Conservation (phyloP, 1,284 basidiomycete genomes). For the Butyriboletus appendiculatus region DNA sequence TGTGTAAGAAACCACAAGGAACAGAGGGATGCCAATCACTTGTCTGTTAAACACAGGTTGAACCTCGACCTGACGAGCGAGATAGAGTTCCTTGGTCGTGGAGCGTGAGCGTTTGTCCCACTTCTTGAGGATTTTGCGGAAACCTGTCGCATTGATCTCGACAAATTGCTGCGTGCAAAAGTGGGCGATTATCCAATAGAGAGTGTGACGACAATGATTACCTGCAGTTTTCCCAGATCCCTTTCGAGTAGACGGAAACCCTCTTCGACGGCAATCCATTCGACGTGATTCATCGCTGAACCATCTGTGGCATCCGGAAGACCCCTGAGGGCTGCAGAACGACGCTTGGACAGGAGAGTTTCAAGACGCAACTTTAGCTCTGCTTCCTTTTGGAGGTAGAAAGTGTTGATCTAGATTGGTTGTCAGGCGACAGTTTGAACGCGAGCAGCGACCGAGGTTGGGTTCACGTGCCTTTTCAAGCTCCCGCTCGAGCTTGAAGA, state of each 20-base stretch:
- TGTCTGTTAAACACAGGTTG: constrained; percentile 98
- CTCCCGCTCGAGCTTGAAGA: constrained; percentile 98
- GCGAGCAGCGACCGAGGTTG: not conserved
- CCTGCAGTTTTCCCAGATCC: constrained; percentile 96
- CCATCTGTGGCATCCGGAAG: constrained; percentile 64
- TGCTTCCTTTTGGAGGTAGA: constrained; percentile 98
- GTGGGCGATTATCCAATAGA: constrained; percentile 24
- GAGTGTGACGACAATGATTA: constrained; percentile 37
- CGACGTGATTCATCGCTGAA: constrained; percentile 69
- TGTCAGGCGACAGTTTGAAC: not conserved
- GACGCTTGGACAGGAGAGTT: constrained; percentile 92
- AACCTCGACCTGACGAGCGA: constrained; percentile 96
- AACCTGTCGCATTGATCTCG: constrained; percentile 97
- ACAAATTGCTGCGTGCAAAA: constrained; percentile 79
- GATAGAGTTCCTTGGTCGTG: constrained; percentile 94
- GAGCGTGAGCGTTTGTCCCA: constrained; percentile 98
- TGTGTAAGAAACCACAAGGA: constrained; percentile 11
- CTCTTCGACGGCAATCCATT: constrained; percentile 94
- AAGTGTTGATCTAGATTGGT: constrained; percentile 87
- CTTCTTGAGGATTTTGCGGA: constrained; percentile 98
- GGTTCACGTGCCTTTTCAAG: constrained; percentile 82
- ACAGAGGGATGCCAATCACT: constrained; percentile 40
- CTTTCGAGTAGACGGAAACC: constrained; percentile 95
- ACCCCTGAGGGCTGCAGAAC: constrained; percentile 75
- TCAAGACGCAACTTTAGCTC: constrained; percentile 92